These are phyloP conservation scores for Ophiocordyceps camponoti-saundersi DNA, from an alignment of 2,329 filamentous ascomycete species.

Conservation along the genomic window DNA sequence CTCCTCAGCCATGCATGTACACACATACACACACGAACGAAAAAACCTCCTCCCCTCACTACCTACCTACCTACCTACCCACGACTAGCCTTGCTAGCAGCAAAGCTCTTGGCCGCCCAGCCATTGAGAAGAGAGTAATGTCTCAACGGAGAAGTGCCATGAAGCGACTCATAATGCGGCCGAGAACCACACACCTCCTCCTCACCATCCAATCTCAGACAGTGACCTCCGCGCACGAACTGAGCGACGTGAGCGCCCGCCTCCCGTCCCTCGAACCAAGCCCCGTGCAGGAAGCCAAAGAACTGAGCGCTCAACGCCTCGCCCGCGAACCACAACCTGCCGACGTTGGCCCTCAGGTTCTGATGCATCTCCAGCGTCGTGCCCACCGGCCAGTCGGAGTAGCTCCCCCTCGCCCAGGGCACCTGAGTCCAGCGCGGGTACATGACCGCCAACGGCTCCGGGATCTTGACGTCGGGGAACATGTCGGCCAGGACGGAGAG, in stretches of 20 bases:
- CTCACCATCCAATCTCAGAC: constrained; percentile 3
- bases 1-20: no score
- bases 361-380: constrained; percentile 49
- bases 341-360: constrained; percentile 48
- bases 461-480: constrained; percentile 39
- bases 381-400: constrained; percentile 50
- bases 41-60: no score
- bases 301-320: constrained; percentile 46
- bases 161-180: constrained; percentile 6
- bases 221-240: constrained; percentile 4
- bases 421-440: constrained; percentile 29
- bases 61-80: no score
- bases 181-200: constrained; percentile 5
- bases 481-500: constrained; percentile 41
- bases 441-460: constrained; percentile 40
- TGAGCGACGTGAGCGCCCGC: constrained; percentile 26
- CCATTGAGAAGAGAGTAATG: constrained; percentile 18
- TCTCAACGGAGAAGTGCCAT: constrained; percentile 16
- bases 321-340: constrained; percentile 45
- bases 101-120: constrained; percentile 19
- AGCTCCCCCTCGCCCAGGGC: constrained; percentile 37
- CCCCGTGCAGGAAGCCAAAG: constrained; percentile 49
- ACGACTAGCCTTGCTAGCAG: neutral
- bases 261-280: constrained; percentile 37
- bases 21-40: no score